Base-by-base conservation (phyloP, 1,139 yeast genomes). In the Wickerhamomyces sp. region DNA sequence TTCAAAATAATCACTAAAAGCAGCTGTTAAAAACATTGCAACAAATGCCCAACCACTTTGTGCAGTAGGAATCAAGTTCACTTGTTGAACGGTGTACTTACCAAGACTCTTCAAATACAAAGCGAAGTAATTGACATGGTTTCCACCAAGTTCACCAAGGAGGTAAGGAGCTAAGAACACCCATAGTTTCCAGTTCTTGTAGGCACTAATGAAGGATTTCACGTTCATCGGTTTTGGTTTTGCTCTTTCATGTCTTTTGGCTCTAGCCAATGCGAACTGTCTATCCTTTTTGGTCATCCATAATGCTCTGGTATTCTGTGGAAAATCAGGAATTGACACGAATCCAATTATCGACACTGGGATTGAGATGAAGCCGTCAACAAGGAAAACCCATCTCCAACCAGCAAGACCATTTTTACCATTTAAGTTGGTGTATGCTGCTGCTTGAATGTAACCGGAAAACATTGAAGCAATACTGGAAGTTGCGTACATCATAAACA, bases 371-470 rank as follows among this genome's bases (percentile, higher is more conserved):
- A 55, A 36, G 7, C 59, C 61, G 39, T 59, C 64, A 37, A 61
- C 47, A 11, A 61, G 50, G 41, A 59, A 59, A 19, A 60, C 42
- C 64, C 65, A 60, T 45, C 53, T 52, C 62, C 64, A 61, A 11
- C 63, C 61, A 6, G 52, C 46, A 16, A 60, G 36, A 2, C 64
- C 64, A 28, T 45, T 38, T 25, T 34, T 46, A 14, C 62, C 59
- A 40, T 55, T 39, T 54, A 59, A 44, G 24, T 49, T 37, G 11
- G 44, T 33, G 40, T 50, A 43, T 25, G 52, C 41, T 24, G 59
- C 57, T 13, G 58, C 41, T 46, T 63, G 66, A 31, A 67, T 54
- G 42, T 57, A 64, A 22, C 66, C 72, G 1, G 66, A 53, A 29
- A 58, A 64, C 49, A 59, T 50, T 14, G 53, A 51, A 2, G 61